These are phyloP conservation scores for Penicillium hesseltinei DNA, from an alignment of 2,329 filamentous ascomycete genomes.

Conservation along the genomic window DNA sequence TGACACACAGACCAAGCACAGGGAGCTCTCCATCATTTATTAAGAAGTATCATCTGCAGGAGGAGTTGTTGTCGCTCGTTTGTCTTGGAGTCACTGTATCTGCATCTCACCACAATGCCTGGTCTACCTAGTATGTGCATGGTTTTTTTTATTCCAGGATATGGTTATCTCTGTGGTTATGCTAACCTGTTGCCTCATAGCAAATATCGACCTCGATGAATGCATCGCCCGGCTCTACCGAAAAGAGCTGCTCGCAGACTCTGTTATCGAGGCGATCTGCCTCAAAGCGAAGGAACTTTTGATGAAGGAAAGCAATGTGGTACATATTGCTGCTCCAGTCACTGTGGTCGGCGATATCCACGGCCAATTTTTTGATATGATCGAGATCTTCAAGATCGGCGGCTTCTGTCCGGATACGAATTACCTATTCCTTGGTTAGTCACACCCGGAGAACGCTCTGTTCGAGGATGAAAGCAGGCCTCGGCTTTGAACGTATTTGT, in stretches of 20 bases:
- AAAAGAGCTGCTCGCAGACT: slow-evolving; percentile 94
- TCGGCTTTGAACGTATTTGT: not conserved
- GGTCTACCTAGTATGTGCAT: slow-evolving; percentile 45
- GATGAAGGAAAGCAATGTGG: slow-evolving; percentile 99
- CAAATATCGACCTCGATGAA: slow-evolving; percentile 96
- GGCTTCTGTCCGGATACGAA: slow-evolving; percentile 97
- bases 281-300: slow-evolving; percentile 98
- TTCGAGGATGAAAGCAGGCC: not conserved
- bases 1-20: not conserved
- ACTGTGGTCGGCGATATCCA: slow-evolving; percentile 99
- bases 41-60: not conserved
- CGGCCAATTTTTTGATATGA: slow-evolving; percentile 97
- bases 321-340: slow-evolving; percentile 91
- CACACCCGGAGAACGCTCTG: not conserved
- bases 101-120: slow-evolving; percentile 37
- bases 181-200: slow-evolving; percentile 48
- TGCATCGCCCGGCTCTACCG: slow-evolving; percentile 96
- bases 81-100: not conserved
- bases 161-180: not conserved
- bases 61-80: not conserved
- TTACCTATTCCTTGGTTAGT: slow-evolving; percentile 87
- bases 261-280: slow-evolving; percentile 98
- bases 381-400: slow-evolving; percentile 98
- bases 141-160: not conserved
- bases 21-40: not conserved